Base-by-base conservation (phyloP, 192 early-diverging fungal species). In the Podila horticola region DNA sequence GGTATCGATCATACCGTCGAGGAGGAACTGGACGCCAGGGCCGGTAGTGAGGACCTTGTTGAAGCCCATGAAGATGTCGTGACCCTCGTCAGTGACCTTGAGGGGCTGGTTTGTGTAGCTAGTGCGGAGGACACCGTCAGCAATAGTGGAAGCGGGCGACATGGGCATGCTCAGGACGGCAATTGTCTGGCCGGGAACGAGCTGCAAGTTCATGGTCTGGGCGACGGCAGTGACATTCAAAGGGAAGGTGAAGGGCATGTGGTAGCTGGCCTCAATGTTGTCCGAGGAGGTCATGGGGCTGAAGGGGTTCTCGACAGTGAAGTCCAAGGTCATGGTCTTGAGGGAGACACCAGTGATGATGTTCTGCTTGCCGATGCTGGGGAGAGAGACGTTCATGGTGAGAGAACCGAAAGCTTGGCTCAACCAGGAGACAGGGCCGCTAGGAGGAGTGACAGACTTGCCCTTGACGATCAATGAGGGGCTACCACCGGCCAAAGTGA, bases 221-320 rank as follows among this genome's bases (percentile, higher is more conserved):
- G 86, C 75, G 15, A 88, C 86, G 49, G 87, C 65, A 50, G 86
- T 87, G 71, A 92, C 87, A 26, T 71, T 83, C 26, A 92, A 68
- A 29, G 86, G 76, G 66, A 92, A 92, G 51, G 86, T 77, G 66
- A 92, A 92, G 11, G 91, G 91, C 55, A 92, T 89, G 17, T 84
- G 63, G 83, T 87, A 88, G 3, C 64, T 71, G 15, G 88, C 88
- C 29, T 72, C 73, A 26, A 92, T 86, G 52, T 75, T 50, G 51
- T 84, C 71, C 26, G 88, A 85, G n/a, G 79, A 69, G 8, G 85
- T 76, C 67, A 79, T 67, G 61, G 88, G 86, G 31, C 64, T 55
- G 61, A 90, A 92, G 31, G 88, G 83, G 64, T 75, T 77, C 3
- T 64, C n/a, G n/a, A 69, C 62, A 58, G 69, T 82, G 31, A 92